A percentile compares a stretch with the other conserved stretches of the same genome.
phyloP scores from a whole-genome alignment of 192 early-diverging fungal species.

The Phlyctochytrium planicorne region DNA sequence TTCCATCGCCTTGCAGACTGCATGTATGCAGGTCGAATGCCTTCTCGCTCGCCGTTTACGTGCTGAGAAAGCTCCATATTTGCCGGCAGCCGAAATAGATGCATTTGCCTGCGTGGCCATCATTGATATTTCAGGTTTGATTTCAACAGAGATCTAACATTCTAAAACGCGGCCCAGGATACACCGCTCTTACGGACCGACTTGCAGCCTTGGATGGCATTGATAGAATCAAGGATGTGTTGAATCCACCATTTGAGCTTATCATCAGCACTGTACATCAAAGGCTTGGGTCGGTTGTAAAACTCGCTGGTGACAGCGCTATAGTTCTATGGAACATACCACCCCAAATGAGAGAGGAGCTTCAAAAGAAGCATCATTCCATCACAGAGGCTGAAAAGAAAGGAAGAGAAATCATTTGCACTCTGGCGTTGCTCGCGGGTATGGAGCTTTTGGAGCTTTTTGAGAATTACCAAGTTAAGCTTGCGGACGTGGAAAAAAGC shows the following conservation, averaged over 20 bases:
- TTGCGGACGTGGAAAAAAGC: too few relatives aligned
- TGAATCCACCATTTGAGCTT: constrained; percentile 26
- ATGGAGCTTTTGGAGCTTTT: background rate
- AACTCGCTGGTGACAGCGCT: constrained; percentile 28
- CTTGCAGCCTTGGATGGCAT: background rate
- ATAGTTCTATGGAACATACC: constrained; percentile 17
- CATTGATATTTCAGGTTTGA: constrained; percentile 26
- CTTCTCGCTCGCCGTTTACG: too few relatives aligned
- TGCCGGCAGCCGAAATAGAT: constrained; percentile 1
- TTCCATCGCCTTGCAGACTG: too few relatives aligned
- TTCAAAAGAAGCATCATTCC: too few relatives aligned
- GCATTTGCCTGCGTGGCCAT: constrained; percentile 12
- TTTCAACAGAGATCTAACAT: background rate
- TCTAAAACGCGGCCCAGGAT: background rate
- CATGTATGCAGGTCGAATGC: too few relatives aligned
- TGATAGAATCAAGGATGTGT: constrained; percentile 24
- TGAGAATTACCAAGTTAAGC: background rate
- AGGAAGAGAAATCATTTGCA: background rate
- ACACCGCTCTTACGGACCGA: background rate
- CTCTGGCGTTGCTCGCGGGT: background rate
- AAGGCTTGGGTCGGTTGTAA: constrained; percentile 22
- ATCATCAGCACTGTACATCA: constrained; percentile 25
- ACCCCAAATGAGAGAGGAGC: too few relatives aligned
- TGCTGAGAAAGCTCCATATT: too few relatives aligned
- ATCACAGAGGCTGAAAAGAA: too few relatives aligned